These are phyloP conservation scores for Liquidambar formosana DNA, from an alignment of 164 flowering plant species.

Conservation along the genomic window DNA sequence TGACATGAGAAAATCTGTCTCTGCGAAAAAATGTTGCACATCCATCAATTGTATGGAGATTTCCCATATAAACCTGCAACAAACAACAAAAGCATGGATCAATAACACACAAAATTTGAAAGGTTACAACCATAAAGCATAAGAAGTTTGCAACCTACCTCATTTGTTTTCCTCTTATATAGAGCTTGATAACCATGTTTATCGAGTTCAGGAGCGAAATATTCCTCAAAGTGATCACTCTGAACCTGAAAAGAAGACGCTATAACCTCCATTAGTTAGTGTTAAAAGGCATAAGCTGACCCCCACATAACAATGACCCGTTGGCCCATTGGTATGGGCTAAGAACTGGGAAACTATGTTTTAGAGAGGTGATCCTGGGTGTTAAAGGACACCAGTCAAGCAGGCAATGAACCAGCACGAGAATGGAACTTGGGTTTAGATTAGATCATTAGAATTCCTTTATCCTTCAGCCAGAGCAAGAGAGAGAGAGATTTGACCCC, in stretches of 20 bases:
- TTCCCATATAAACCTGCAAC: slow-evolving; percentile 68
- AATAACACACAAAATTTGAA: slow-evolving; percentile 1
- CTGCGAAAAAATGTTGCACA: slow-evolving; percentile 98
- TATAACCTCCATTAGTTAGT: slow-evolving; percentile 1
- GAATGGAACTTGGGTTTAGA: too few species aligned
- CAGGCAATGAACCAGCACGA: too few species aligned
- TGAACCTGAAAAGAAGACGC: slow-evolving; percentile 67
- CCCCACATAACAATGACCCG: background rate
- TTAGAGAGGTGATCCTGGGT: too few species aligned
- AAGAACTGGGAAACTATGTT: too few species aligned
- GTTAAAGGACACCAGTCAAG: too few species aligned
- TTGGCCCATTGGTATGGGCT: background rate
- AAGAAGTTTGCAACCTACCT: slow-evolving; percentile 45
- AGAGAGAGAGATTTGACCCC: too few species aligned
- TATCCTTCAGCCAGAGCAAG: too few species aligned
- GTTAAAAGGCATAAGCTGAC: background rate
- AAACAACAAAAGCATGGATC: slow-evolving; percentile 1
- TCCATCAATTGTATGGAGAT: slow-evolving; percentile 69
- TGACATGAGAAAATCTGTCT: slow-evolving; percentile 90
- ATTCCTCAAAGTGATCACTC: slow-evolving; percentile 89
- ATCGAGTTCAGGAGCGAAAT: slow-evolving; percentile 91
- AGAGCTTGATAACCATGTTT: slow-evolving; percentile 94
- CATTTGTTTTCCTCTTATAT: slow-evolving; percentile 83
- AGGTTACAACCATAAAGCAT: background rate
- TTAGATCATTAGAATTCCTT: too few species aligned